Conservation (phyloP, 352 stramenopile genomes). For the Phytopythium delawarense region DNA sequence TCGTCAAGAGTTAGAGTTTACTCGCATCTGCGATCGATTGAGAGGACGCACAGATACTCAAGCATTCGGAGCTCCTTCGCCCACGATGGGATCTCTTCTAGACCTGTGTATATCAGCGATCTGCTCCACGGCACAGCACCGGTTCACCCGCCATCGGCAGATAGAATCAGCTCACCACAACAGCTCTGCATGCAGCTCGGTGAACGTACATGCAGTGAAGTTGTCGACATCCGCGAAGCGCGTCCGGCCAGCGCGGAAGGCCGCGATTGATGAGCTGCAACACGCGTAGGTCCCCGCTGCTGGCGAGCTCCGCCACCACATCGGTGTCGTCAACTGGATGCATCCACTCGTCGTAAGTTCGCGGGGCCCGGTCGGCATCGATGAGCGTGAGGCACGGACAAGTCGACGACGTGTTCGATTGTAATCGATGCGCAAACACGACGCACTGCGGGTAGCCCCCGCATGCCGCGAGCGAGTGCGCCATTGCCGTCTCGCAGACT, state of each 20-base stretch:
- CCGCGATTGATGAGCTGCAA: slow-evolving; percentile 25
- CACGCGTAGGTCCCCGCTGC: slow-evolving; percentile 14
- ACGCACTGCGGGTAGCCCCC: slow-evolving; percentile 4
- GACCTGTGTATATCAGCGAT: slow-evolving; percentile 29
- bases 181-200: neutral
- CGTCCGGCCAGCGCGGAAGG: slow-evolving; percentile 12
- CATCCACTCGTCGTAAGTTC: slow-evolving; percentile 22
- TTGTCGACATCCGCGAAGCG: slow-evolving; percentile 11
- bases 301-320: slow-evolving; percentile 11
- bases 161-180: neutral
- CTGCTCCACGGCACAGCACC: slow-evolving; percentile 7
- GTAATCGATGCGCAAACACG: slow-evolving; percentile 8
- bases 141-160: neutral
- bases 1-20: neutral
- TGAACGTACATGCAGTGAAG: slow-evolving; percentile 1
- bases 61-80: slow-evolving; percentile 21
- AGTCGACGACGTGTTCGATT: neutral
- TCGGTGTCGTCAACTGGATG: slow-evolving; percentile 12
- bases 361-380: slow-evolving; percentile 15
- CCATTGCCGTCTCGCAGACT: neutral
- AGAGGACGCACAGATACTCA: slow-evolving; percentile 32
- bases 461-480: neutral
- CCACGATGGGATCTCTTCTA: slow-evolving; percentile 19
- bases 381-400: slow-evolving; percentile 25
- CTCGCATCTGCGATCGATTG: neutral